Evolutionary conservation across 2,329 filamentous ascomycete genomes (phyloP), one percentile per base, ranked within the genome.

Genomic region (Penicillium sp.): DNA sequence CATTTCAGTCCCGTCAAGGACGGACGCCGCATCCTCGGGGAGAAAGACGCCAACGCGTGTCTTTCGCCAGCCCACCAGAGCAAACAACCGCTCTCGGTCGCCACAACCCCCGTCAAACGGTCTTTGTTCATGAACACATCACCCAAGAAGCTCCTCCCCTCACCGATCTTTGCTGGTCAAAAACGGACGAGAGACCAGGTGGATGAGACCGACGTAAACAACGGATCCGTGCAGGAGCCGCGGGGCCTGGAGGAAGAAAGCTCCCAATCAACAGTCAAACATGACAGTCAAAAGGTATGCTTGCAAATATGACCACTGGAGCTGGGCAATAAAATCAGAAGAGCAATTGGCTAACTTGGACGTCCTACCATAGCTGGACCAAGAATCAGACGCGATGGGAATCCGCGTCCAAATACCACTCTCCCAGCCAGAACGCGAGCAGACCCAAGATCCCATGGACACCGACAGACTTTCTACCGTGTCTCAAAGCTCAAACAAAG

Each of bases 31-130:
- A 67, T 73, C 46, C 68, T 75, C 47, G 69, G 72, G 30, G 71
- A 74, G 51, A 75, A 73, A 57, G 67, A 69, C 51, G 54, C 66
- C 59, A 75, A 75, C 70, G 68, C 71, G 66, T 72, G 66, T 55
- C 55, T 73, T 40, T 69, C 70, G 27, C 68, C 68, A 24, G 63
- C 63, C 35, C 55, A 49, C 47, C 54, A 55, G 35, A 52, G 27
- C 53, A 63, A 63, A 58, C 49, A 56, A 18, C 44, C 57, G 24
- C 55, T 62, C 39, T 47, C 52, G 22, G 53, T 50, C 33, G 41
- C 55, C 38, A 53, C 55, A 50, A 67, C 67, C 28, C 65, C 68
- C 6, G 48, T 62, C 56, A 65, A 69, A 64, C 60, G 61, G 44
- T 41, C 61, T 18, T 45, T 65, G 35, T 54, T 65, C 51, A 60